These are phyloP conservation scores for Terfezia boudieri DNA, from an alignment of 495 filamentous ascomycete species.

Conservation along the genomic window DNA sequence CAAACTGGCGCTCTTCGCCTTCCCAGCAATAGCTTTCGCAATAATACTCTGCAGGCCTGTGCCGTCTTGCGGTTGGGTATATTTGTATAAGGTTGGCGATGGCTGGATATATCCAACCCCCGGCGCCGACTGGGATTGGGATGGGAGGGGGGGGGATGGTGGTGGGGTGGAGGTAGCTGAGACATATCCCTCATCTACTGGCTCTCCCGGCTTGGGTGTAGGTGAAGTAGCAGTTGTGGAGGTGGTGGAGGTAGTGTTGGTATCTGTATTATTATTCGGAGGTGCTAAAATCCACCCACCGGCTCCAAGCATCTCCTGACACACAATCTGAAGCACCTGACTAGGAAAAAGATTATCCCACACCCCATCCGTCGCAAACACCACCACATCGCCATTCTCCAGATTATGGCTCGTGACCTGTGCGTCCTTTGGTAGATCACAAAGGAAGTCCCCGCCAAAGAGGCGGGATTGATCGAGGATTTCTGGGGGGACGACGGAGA, in stretches of 20 bases:
- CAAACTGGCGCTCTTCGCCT: slow-evolving; percentile 65
- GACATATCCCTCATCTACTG: not conserved
- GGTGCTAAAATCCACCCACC: slow-evolving; percentile 38
- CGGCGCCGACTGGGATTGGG: slow-evolving; percentile 1
- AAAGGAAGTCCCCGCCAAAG: slow-evolving; percentile 60
- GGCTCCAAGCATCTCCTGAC: slow-evolving; percentile 42
- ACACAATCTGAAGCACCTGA: slow-evolving; percentile 61
- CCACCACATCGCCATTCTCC: slow-evolving; percentile 70
- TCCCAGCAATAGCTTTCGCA: slow-evolving; percentile 48
- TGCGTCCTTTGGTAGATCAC: slow-evolving; percentile 70
- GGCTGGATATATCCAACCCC: slow-evolving; percentile 18
- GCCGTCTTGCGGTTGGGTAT: slow-evolving; percentile 5
- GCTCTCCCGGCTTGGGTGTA: too few species aligned
- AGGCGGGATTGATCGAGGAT: slow-evolving; percentile 51
- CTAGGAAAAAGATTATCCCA: slow-evolving; percentile 92
- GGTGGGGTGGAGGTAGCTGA: not conserved
- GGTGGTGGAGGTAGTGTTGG: too few species aligned
- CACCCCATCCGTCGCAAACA: slow-evolving; percentile 85
- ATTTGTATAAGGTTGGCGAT: slow-evolving; percentile 6
- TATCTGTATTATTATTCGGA: slow-evolving; percentile 18
- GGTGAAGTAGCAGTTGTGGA: too few species aligned
- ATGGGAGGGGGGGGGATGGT: slow-evolving; percentile 2
- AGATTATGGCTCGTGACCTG: slow-evolving; percentile 48
- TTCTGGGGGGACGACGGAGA: slow-evolving; percentile 63
- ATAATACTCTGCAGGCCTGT: slow-evolving; percentile 44